A percentile compares a stretch with the other conserved stretches of the same genome.
These are phyloP conservation scores for Nitzschia sp. DNA, from an alignment of 108 stramenopile species.

Conservation along the genomic window DNA sequence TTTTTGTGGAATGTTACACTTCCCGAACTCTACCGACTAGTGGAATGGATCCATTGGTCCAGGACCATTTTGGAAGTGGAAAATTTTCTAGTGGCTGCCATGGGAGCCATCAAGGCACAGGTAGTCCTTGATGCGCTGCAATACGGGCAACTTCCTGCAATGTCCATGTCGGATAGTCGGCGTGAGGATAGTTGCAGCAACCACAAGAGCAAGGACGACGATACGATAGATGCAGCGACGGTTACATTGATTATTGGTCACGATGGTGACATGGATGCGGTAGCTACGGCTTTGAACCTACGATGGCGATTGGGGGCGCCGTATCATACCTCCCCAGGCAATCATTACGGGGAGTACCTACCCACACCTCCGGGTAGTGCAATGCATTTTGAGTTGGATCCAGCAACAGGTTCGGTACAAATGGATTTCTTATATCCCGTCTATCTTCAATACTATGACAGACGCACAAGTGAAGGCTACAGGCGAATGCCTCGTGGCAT, in stretches of 20 bases:
- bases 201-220: constrained; percentile 1
- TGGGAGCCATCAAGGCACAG: constrained; percentile 20
- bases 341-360: constrained; percentile 4
- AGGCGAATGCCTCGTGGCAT: neutral
- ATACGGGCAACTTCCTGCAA: neutral
- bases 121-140: constrained; percentile 17
- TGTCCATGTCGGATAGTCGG: neutral
- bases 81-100: constrained; percentile 18
- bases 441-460: neutral
- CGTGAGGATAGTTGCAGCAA: neutral
- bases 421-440: constrained; percentile 12
- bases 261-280: constrained; percentile 27
- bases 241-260: constrained; percentile 35
- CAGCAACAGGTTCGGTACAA: neutral
- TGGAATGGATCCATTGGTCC: constrained; percentile 38
- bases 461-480: neutral
- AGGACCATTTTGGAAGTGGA: constrained; percentile 22
- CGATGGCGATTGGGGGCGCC: constrained; percentile 24
- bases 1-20: constrained; percentile 16
- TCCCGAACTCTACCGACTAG: constrained; percentile 22
- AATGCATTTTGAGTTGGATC: constrained; percentile 11
- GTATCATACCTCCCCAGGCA: constrained; percentile 14
- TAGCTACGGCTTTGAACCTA: constrained; percentile 27
- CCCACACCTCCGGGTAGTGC: constrained; percentile 30
- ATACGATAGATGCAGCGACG: neutral